A percentile compares a stretch with the other conserved stretches of the same genome.
Conservation (phyloP, 495 filamentous ascomycete genomes). For the Lasiosphaeria ovina region DNA sequence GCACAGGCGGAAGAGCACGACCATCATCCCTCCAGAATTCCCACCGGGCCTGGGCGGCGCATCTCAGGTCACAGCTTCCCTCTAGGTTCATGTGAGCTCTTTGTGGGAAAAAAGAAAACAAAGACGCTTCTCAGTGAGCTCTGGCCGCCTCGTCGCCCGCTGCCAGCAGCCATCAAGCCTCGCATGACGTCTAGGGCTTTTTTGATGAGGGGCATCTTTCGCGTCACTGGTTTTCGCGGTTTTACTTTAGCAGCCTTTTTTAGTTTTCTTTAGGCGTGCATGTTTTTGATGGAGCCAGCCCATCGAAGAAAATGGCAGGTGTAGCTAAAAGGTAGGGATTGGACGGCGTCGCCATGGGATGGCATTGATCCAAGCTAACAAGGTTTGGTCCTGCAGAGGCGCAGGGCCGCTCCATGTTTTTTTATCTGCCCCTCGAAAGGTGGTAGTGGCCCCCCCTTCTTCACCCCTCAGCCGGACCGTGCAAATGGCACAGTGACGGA, state of each 20-base stretch:
- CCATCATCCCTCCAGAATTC: too few relatives aligned
- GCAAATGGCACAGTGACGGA: conserved; percentile 5
- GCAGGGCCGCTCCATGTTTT: conserved; percentile 15
- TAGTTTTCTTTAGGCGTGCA: neutral
- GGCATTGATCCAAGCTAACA: conserved; percentile 44
- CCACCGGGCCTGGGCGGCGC: too few relatives aligned
- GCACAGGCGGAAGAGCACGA: neutral
- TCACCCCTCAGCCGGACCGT: conserved; percentile 1
- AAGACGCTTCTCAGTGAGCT: too few relatives aligned
- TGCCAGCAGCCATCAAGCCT: too few relatives aligned
- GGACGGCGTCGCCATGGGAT: conserved; percentile 22
- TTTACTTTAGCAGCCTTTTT: neutral
- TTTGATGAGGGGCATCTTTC: neutral
- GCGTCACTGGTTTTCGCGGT: neutral
- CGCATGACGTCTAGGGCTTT: neutral
- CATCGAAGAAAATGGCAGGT: conserved; percentile 16
- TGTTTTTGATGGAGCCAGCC: conserved; percentile 12
- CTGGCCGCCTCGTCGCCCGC: too few relatives aligned
- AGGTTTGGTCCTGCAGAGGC: conserved; percentile 22
- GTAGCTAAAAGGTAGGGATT: conserved; percentile 16
- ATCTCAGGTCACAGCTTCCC: too few relatives aligned
- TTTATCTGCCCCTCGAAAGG: too few relatives aligned
- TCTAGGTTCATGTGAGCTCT: too few relatives aligned
- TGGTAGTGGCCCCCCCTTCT: neutral
- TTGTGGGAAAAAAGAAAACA: too few relatives aligned